Evolutionary conservation across 1,139 yeast species (phyloP), one percentile per base, ranked within the genome.

Genomic region (Candida glucosophila): DNA sequence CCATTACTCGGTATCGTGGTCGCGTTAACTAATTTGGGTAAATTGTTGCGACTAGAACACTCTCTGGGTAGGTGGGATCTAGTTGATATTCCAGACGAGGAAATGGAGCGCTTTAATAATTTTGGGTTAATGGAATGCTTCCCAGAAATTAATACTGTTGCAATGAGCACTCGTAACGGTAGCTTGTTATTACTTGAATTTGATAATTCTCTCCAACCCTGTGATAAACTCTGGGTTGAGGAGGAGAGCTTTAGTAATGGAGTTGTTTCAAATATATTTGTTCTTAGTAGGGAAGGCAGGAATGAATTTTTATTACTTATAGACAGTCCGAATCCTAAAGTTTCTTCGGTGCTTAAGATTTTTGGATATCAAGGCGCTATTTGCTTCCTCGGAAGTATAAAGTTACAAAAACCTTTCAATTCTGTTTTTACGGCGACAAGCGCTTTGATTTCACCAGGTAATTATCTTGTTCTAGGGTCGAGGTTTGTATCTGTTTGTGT

Each of bases 291-390:
- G 20, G 13, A 24, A 3, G 26, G 38, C 6, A 43, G 43, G 0
- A 40, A 47, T 5, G 34, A 41, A 7, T 43, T 52, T 16, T 59
- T 60, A 22, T 29, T 73, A 0, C 47, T 79, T 10, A 46, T 69
- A 4, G 90, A 79, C 35, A 72, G 85, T 8, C 86, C 92, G 21
- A 76, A 79, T 39, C 78, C 82, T 0, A 59, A 52, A 5, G 73
- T 71, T 24, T 71, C 74, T 1, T 62, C 78, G 20, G 35, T 66
- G n/a, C 49, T 77, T n/a, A 43, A 62, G 23, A 53, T 56, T 20
- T 44, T 73, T 23, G 42, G 52, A 12, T 16, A 32, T 2, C 32
- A 32, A 0, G 39, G 30, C 2, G 22, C 20, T 17, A 48, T 39
- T 29, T 24, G 19, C 4, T 27, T 51, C 5, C 24, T 47, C 2